A percentile compares a stretch with the other conserved stretches of the same genome.
Conservation (phyloP, 768 basidiomycete species). For the Auriscalpium microsporum region DNA sequence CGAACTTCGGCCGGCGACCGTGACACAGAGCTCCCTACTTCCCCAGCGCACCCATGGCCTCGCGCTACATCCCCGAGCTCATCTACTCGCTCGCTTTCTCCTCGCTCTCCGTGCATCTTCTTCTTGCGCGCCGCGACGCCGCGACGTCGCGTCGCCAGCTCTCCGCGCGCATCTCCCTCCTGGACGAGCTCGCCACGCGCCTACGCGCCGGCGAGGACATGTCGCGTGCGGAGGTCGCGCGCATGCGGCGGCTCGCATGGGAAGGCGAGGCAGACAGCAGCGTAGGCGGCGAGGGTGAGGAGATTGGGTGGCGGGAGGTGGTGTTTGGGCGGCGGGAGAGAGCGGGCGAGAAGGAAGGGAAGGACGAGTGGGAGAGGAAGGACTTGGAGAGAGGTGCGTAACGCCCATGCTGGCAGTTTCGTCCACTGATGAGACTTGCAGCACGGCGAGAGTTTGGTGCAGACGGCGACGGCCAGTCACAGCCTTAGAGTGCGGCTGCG, state of each 20-base stretch:
- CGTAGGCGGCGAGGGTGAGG: slow-evolving; percentile 1
- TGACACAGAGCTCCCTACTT: background rate
- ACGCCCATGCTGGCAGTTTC: too few species aligned
- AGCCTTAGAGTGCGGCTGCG: too few species aligned
- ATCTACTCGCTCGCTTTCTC: slow-evolving; percentile 58
- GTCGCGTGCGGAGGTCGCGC: slow-evolving; percentile 41
- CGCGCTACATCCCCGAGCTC: slow-evolving; percentile 51
- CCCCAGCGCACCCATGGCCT: slow-evolving; percentile 5
- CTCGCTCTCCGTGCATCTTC: slow-evolving; percentile 60
- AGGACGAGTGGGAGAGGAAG: slow-evolving; percentile 18
- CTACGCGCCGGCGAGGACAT: slow-evolving; percentile 39
- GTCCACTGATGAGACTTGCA: too few species aligned
- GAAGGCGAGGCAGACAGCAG: slow-evolving; percentile 2
- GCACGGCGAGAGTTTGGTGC: too few species aligned
- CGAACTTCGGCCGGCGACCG: background rate
- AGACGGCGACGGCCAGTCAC: too few species aligned
- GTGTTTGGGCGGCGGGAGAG: slow-evolving; percentile 18
- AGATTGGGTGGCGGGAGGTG: slow-evolving; percentile 24
- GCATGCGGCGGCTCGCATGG: slow-evolving; percentile 45
- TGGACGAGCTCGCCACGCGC: slow-evolving; percentile 48
- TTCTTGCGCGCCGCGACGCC: slow-evolving; percentile 40
- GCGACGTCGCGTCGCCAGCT: slow-evolving; percentile 35
- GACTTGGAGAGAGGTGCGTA: slow-evolving; percentile 22
- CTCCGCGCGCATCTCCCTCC: slow-evolving; percentile 51
- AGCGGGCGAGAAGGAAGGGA: slow-evolving; percentile 2